These are phyloP conservation scores for Daldinia bambusicola DNA, from an alignment of 495 filamentous ascomycete species.

Conservation along the genomic window DNA sequence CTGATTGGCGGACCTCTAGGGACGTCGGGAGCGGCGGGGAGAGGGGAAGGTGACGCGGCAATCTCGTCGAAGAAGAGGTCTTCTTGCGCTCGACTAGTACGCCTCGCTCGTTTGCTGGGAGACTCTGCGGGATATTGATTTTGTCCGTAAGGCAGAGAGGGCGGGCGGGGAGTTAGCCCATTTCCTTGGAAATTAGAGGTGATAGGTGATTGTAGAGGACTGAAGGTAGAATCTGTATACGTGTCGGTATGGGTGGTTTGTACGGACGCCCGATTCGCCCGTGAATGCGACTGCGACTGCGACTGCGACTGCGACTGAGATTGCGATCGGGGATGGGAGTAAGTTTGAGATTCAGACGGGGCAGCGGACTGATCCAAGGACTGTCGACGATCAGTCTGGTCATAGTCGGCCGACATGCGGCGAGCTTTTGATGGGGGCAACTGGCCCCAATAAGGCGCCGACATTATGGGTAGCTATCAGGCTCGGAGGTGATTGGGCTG, in stretches of 20 bases:
- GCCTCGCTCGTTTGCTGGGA: conserved; percentile 51
- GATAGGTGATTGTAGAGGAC: conserved; percentile 62
- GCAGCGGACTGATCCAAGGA: conserved; percentile 54
- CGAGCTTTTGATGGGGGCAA: conserved; percentile 54
- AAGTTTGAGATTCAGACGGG: conserved; percentile 34
- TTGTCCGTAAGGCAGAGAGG: conserved; percentile 58
- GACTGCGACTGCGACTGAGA: conserved; percentile 36
- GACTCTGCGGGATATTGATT: conserved; percentile 58
- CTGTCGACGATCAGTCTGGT: conserved; percentile 51
- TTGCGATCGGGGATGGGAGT: conserved; percentile 32
- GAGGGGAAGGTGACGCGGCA: conserved; percentile 52
- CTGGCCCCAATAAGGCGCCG: conserved; percentile 54
- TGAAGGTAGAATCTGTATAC: conserved; percentile 61
- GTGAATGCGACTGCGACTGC: conserved; percentile 42
- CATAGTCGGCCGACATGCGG: conserved; percentile 56
- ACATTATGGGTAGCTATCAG: conserved; percentile 39
- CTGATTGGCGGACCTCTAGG: conserved; percentile 68
- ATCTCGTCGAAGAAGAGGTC: conserved; percentile 52
- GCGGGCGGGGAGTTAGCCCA: conserved; percentile 61
- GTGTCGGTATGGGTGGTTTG: conserved; percentile 60
- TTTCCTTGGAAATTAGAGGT: conserved; percentile 57
- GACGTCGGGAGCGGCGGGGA: conserved; percentile 67
- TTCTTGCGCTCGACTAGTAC: conserved; percentile 46
- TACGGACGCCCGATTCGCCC: conserved; percentile 54
- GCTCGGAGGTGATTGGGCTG: conserved; percentile 43